These are phyloP conservation scores for Calvatia gigantea DNA, from an alignment of 768 basidiomycete species.

Conservation along the genomic window DNA sequence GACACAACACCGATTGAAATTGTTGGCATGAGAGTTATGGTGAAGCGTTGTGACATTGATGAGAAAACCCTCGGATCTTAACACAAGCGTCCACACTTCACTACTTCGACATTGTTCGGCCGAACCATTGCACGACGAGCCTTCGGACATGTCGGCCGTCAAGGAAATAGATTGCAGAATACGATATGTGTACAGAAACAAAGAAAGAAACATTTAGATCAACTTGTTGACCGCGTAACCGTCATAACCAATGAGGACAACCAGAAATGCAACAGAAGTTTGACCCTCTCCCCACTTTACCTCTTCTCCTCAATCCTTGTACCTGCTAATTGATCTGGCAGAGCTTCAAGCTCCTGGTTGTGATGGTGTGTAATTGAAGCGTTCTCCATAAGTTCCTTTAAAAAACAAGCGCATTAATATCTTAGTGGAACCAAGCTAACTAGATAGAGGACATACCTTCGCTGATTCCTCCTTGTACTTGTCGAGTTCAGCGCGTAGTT, in stretches of 20 bases:
- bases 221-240: not conserved
- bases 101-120: not conserved
- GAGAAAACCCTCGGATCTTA: not conserved
- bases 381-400: constrained; percentile 11
- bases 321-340: not conserved
- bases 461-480: constrained; percentile 83
- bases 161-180: not conserved
- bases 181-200: not conserved
- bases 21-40: not conserved
- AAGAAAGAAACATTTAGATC: not conserved
- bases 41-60: not conserved
- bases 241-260: not conserved
- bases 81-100: too few relatives aligned
- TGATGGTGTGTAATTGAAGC: constrained; percentile 17
- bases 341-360: not conserved
- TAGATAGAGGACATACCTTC: constrained; percentile 25
- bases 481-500: constrained; percentile 55
- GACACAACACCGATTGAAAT: not conserved
- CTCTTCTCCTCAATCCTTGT: constrained; percentile 5
- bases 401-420: not conserved
- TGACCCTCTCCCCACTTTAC: not conserved
- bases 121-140: not conserved
- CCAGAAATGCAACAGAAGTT: not conserved
- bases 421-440: not conserved
- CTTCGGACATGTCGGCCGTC: not conserved